Percentiles rank a stretch among this genome's conserved stretches.
Conservation (phyloP, 441 rosid genomes). For the Metrosideros polymorpha region DNA sequence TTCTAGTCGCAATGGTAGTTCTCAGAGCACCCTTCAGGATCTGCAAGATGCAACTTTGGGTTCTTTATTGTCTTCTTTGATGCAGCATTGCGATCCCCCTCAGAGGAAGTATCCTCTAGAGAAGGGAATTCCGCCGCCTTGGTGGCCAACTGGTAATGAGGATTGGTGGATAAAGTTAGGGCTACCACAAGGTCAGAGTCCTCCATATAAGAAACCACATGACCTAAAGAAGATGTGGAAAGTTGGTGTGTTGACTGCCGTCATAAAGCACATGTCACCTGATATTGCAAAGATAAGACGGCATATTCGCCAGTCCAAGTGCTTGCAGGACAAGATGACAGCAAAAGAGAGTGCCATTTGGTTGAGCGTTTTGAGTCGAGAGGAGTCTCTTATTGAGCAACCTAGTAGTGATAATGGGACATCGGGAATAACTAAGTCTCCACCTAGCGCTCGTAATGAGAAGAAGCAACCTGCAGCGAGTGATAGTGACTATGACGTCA, state of each 20-base stretch:
- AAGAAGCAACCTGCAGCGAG: constrained; percentile 43
- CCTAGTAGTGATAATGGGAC: constrained; percentile 84
- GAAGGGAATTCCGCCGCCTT: constrained; percentile 84
- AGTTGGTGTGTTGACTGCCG: constrained; percentile 95
- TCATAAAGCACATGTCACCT: constrained; percentile 96
- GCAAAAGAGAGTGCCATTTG: constrained; percentile 99
- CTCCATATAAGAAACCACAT: constrained; percentile 91
- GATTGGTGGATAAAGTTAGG: constrained; percentile 91
- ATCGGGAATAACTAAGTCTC: constrained; percentile 69
- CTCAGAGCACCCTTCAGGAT: constrained; percentile 70
- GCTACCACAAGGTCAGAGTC: constrained; percentile 47
- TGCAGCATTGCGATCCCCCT: constrained; percentile 99
- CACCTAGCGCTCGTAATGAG: constrained; percentile 25
- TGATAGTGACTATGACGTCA: constrained; percentile 81
- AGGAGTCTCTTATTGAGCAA: constrained; percentile 65
- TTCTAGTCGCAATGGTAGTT: constrained; percentile 38
- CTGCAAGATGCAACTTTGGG: constrained; percentile 97
- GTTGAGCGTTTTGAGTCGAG: constrained; percentile 83
- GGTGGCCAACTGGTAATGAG: constrained; percentile 97
- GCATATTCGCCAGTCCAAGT: constrained; percentile 92
- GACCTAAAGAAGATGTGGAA: constrained; percentile 99
- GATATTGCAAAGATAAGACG: constrained; percentile 89
- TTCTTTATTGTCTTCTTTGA: constrained; percentile 83
- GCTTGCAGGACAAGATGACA: constrained; percentile 99
- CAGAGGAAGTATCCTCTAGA: constrained; percentile 96